Evolutionary conservation across 176 grass and related monocot genomes (phyloP).

Genomic region (Elymus sibiricus): DNA sequence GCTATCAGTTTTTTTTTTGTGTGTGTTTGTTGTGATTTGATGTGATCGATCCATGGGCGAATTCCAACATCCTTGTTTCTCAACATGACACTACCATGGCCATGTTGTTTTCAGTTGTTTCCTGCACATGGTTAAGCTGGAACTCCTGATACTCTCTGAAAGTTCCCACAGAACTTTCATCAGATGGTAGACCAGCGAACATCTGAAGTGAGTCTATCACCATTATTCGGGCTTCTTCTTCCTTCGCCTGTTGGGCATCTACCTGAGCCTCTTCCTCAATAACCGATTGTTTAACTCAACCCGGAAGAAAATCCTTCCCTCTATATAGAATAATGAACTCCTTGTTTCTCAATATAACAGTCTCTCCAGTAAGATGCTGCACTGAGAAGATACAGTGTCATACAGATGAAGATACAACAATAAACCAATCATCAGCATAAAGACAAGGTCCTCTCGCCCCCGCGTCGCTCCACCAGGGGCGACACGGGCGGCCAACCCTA

Average conservation of each 20-base stretch:
- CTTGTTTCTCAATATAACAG: slow-evolving; percentile 91
- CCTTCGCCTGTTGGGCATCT: slow-evolving; percentile 52
- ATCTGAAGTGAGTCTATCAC: slow-evolving; percentile 43
- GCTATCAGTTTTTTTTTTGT: no score
- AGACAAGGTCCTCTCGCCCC: no score
- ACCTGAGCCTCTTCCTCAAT: slow-evolving; percentile 55
- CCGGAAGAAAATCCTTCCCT: slow-evolving; percentile 95
- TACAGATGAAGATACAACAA: slow-evolving; percentile 24
- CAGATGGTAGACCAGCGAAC: slow-evolving; percentile 18
- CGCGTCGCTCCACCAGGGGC: no score
- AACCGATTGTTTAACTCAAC: slow-evolving; percentile 50
- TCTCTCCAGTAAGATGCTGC: slow-evolving; percentile 87
- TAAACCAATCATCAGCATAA: no score
- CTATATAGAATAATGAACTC: slow-evolving; percentile 88
- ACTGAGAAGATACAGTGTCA: slow-evolving; percentile 48
- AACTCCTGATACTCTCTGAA: slow-evolving; percentile 74
- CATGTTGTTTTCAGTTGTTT: slow-evolving; percentile 22
- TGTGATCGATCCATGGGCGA: no score
- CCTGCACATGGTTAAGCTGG: slow-evolving; percentile 31
- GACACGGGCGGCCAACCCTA: no score
- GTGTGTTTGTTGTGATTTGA: no score
- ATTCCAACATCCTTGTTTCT: slow-evolving; percentile 56
- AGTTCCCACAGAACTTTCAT: slow-evolving; percentile 50
- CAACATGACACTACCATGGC: slow-evolving; percentile 67
- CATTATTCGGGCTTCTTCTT: slow-evolving; percentile 89